Evolutionary conservation across 2,329 filamentous ascomycete species (phyloP).

Genomic region (Ophiostoma populinum): DNA sequence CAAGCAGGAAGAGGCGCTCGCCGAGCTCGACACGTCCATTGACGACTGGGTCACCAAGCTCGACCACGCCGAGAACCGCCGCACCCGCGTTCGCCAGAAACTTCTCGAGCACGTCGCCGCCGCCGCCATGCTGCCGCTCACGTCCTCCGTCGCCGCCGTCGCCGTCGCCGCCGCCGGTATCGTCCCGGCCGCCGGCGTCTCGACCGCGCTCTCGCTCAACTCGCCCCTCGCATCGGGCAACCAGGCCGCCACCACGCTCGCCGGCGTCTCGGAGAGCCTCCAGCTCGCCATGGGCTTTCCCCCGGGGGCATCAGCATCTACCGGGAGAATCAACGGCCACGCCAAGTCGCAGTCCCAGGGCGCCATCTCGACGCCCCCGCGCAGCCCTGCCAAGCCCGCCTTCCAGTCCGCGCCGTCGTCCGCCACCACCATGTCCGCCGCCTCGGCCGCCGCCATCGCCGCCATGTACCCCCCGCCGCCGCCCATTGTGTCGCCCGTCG

Average conservation of each 20-base stretch:
- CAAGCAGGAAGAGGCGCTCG: conserved; percentile 63
- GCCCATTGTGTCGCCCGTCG: conserved; percentile 3
- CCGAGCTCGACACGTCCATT: conserved; percentile 60
- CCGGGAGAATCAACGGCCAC: conserved; percentile 6
- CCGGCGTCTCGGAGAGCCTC: conserved; percentile 22
- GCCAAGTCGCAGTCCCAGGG: conserved; percentile 11
- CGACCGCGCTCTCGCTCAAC: conserved; percentile 19
- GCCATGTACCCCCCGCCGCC: conserved; percentile 17
- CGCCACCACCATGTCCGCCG: not conserved
- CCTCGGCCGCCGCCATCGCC: not conserved
- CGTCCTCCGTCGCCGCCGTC: conserved; percentile 5
- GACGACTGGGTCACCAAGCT: conserved; percentile 68
- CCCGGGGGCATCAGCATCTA: no score
- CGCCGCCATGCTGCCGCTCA: conserved; percentile 33
- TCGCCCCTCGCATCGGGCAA: conserved; percentile 1
- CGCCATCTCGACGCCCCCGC: conserved; percentile 37
- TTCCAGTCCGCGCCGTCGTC: conserved; percentile 10
- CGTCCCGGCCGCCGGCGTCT: conserved; percentile 42
- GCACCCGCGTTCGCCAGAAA: conserved; percentile 60
- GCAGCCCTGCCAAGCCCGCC: conserved; percentile 34
- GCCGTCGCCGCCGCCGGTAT: conserved; percentile 1
- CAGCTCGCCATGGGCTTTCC: conserved; percentile 25
- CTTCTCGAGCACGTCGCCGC: conserved; percentile 67
- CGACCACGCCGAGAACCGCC: conserved; percentile 64
- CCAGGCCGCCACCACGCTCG: conserved; percentile 9